These are phyloP conservation scores for Gossypium davidsonii DNA, from an alignment of 441 rosid species.

Conservation along the genomic window DNA sequence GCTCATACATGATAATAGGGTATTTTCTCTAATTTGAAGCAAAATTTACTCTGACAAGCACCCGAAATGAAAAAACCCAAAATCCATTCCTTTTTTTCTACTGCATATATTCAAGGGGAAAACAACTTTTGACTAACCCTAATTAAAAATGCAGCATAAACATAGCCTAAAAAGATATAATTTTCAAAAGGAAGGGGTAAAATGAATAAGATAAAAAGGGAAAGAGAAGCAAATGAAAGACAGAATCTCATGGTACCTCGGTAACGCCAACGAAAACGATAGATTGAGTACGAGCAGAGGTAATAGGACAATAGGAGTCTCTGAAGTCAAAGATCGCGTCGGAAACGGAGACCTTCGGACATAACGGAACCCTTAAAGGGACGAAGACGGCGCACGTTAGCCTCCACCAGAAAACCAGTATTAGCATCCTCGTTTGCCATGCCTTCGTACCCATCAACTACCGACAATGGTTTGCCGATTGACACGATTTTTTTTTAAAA, in stretches of 20 bases:
- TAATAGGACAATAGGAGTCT: conserved; percentile 33
- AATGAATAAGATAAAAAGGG: background rate
- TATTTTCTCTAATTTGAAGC: background rate
- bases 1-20: background rate
- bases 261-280: conserved; percentile 38
- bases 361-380: conserved; percentile 33
- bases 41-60: background rate
- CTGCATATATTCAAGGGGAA: background rate
- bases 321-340: conserved; percentile 51
- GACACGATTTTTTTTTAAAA: background rate
- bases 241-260: conserved; percentile 42
- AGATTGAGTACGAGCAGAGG: conserved; percentile 22
- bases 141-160: background rate
- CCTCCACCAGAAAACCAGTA: conserved; percentile 32
- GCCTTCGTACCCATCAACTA: conserved; percentile 33
- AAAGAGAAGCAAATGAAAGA: background rate
- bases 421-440: conserved; percentile 39
- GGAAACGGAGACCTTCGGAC: conserved; percentile 30
- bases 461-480: conserved; percentile 7
- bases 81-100: background rate
- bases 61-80: background rate
- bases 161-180: background rate
- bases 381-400: conserved; percentile 24
- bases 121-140: background rate
- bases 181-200: background rate